A percentile compares a stretch with the other conserved stretches of the same genome.
These are phyloP conservation scores for Thraustotheca clavata DNA, from an alignment of 352 stramenopile genomes.

Conservation along the genomic window DNA sequence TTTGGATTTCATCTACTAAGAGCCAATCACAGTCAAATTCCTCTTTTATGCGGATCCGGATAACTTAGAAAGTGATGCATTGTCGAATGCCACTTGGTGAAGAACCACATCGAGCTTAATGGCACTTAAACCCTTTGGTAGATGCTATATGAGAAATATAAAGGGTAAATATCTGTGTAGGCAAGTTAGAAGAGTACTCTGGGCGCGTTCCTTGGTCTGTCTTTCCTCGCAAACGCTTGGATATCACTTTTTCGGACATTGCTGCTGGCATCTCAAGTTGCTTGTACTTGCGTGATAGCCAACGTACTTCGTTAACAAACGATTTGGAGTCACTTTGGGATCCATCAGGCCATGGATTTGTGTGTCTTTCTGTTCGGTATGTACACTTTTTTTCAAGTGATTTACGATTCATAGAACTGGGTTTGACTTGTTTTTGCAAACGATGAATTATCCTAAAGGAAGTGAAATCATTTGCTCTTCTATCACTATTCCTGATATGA, in stretches of 20 bases:
- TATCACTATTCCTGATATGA: constrained; percentile 82
- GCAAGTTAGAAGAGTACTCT: constrained; percentile 44
- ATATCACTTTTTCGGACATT: constrained; percentile 71
- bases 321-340: constrained; percentile 49
- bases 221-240: constrained; percentile 75
- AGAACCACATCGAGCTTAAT: background rate
- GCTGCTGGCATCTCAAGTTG: constrained; percentile 41
- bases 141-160: background rate
- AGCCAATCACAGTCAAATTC: background rate
- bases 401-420: constrained; percentile 38
- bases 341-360: constrained; percentile 44
- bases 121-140: constrained; percentile 20
- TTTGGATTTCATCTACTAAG: too few species aligned
- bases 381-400: background rate
- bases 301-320: constrained; percentile 42
- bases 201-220: constrained; percentile 57
- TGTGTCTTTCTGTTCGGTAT: constrained; percentile 66
- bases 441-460: constrained; percentile 50
- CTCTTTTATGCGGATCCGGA: constrained; percentile 1
- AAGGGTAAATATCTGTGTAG: constrained; percentile 20
- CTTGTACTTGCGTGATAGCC: constrained; percentile 43
- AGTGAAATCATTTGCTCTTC: constrained; percentile 72
- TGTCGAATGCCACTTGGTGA: constrained; percentile 2
- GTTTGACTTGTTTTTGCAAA: constrained; percentile 73
- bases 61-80: background rate